Conservation (phyloP, 768 basidiomycete genomes). For the Lactifluus subvellereus region DNA sequence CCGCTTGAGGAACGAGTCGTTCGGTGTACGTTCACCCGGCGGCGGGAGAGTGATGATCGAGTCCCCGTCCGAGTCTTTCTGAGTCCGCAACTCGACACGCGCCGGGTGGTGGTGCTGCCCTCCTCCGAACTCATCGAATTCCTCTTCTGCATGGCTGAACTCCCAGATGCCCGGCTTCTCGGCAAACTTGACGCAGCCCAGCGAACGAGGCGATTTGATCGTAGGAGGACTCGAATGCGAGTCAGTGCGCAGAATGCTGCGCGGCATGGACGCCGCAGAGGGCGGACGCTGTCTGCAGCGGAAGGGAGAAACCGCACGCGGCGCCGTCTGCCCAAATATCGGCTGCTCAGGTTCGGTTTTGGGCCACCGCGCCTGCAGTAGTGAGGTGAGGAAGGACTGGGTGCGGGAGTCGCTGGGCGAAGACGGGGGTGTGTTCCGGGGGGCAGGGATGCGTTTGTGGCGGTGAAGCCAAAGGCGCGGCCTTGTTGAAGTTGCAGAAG, state of each 20-base stretch:
- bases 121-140: neutral
- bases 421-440: conserved; percentile 16
- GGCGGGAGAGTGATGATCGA: conserved; percentile 27
- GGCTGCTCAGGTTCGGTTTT: conserved; percentile 23
- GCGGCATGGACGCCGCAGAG: conserved; percentile 21
- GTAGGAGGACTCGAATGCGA: conserved; percentile 13
- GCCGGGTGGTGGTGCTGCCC: neutral
- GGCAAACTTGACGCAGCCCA: conserved; percentile 24
- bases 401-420: conserved; percentile 18
- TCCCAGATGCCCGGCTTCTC: conserved; percentile 20
- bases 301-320: conserved; percentile 23
- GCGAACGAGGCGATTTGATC: conserved; percentile 16
- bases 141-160: conserved; percentile 13
- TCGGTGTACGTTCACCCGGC: conserved; percentile 22
- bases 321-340: conserved; percentile 25
- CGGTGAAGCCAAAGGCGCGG: conserved; percentile 47
- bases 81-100: conserved; percentile 10
- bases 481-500: conserved; percentile 29
- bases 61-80: conserved; percentile 17
- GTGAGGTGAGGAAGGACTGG: conserved; percentile 22
- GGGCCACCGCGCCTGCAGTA: conserved; percentile 24
- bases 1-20: conserved; percentile 26
- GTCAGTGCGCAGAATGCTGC: conserved; percentile 25
- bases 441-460: conserved; percentile 34
- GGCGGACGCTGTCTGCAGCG: conserved; percentile 20